phyloP scores from a whole-genome alignment of 2,329 filamentous ascomycete species.

The Rosellinia necatrix region DNA sequence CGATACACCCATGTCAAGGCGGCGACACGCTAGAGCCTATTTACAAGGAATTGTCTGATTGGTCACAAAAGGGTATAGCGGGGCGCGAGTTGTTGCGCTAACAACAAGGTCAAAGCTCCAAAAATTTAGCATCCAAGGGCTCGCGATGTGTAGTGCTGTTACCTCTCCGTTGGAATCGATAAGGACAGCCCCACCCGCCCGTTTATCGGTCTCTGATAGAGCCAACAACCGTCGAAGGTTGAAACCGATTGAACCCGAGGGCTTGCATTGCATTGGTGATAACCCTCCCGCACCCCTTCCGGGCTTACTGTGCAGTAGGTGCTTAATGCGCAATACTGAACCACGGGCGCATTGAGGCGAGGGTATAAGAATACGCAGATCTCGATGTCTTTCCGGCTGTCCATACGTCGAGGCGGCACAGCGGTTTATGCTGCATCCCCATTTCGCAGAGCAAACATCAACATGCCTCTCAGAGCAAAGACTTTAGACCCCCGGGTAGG shows the following conservation, averaged over 20 bases:
- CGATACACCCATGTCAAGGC: too few relatives aligned
- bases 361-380: conserved; percentile 37
- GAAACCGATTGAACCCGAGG: too few relatives aligned
- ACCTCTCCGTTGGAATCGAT: too few relatives aligned
- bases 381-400: conserved; percentile 62
- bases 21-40: too few relatives aligned
- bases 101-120: conserved; percentile 16
- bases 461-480: conserved; percentile 84
- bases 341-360: conserved; percentile 43
- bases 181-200: conserved; percentile 14
- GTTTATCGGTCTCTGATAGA: not conserved
- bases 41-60: too few relatives aligned
- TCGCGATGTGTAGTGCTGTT: conserved; percentile 13
- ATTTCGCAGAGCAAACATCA: conserved; percentile 48
- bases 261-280: not conserved
- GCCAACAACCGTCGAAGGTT: too few relatives aligned
- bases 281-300: not conserved
- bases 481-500: conserved; percentile 64
- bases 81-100: not conserved
- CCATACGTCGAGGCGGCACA: conserved; percentile 58
- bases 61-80: not conserved
- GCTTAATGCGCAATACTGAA: conserved; percentile 40
- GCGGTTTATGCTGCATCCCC: conserved; percentile 51
- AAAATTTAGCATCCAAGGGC: conserved; percentile 29
- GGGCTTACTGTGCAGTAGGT: not conserved